Evolutionary conservation across 257 asterid genomes (phyloP), one percentile per base, ranked within the genome.

Genomic region (Gentiana macrophylla): DNA sequence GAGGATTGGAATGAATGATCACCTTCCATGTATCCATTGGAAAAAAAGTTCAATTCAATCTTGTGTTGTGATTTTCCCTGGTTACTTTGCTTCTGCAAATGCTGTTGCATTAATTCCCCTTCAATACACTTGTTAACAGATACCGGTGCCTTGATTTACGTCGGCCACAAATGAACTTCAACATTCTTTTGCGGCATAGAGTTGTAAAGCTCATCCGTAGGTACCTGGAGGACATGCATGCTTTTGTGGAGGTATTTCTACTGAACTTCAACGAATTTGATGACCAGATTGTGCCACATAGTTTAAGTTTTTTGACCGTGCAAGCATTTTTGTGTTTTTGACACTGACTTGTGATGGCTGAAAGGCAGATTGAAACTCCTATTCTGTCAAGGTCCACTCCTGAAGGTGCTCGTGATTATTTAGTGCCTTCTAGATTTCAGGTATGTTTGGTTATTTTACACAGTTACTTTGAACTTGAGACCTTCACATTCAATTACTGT

Each of bases 301-400:
- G 46, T 5, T 59, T 50, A 12, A 15, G 49, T 62, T 65, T 47
- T 55, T 52, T 56, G 56, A 49, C 6, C 65, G 35, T 53, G 49
- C 68, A 51, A 13, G 58, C 49, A 51, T 56, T 41, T 57, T 73
- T 72, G 67, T 60, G 62, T 50, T 68, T 81, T 80, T 84, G 95
- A 84, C 84, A 80, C 89, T 81, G 86, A 80, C 73, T 52, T 74
- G 77, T 83, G 72, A 75, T 77, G 84, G 68, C 74, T 83, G 70
- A 77, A 85, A 92, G 95, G 97, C 83, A 92, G 97, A 88, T 92
- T 74, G 97, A 88, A 93, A 92, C 97, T 72, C 99, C 97, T 74
- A 73, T 92, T 69, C 86, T 92, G 49, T 85, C 97, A 70, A 92
- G 94, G 77, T 92, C 99, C 62, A 92, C 99, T 70, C 99, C 97